phyloP scores from a whole-genome alignment of 371 early-diverging fungal species.

The Umbelopsis sp. region DNA sequence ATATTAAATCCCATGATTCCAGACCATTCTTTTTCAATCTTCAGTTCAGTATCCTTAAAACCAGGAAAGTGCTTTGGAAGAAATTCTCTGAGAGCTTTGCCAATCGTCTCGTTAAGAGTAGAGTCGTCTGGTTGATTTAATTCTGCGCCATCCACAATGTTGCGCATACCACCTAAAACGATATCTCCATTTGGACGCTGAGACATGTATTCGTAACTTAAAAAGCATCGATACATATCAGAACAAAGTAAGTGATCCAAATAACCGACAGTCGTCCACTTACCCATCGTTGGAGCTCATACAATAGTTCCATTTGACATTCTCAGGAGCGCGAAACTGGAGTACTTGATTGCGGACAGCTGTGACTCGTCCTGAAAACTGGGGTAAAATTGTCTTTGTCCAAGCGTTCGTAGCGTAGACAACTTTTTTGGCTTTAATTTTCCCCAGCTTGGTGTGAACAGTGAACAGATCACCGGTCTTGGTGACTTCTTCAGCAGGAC shows the following conservation, averaged over 20 bases:
- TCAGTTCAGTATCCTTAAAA: constrained; percentile 13
- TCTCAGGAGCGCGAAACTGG: constrained; percentile 24
- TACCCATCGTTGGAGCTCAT: constrained; percentile 43
- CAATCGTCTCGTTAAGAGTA: constrained; percentile 32
- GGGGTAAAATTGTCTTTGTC: constrained; percentile 35
- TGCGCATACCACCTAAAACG: constrained; percentile 56
- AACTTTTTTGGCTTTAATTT: constrained; percentile 35
- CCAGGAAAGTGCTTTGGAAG: constrained; percentile 26
- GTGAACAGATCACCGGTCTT: constrained; percentile 11
- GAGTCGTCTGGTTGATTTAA: constrained; percentile 45
- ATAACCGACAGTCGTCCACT: not conserved
- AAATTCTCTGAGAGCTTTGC: constrained; percentile 34
- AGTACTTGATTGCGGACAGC: constrained; percentile 62
- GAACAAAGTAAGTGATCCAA: not conserved
- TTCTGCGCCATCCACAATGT: constrained; percentile 38
- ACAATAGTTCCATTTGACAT: constrained; percentile 32
- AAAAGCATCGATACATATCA: not conserved
- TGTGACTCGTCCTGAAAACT: constrained; percentile 24
- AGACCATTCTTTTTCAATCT: constrained; percentile 43
- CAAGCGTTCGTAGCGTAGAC: constrained; percentile 57
- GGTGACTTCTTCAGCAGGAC: constrained; percentile 23
- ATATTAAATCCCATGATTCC: constrained; percentile 56
- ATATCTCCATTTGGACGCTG: constrained; percentile 50
- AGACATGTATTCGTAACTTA: constrained; percentile 52
- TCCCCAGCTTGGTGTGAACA: constrained; percentile 33